Evolutionary conservation across 208 protist genomes (phyloP), one percentile per base, ranked within the genome.

Genomic region (Leishmania turanica): DNA sequence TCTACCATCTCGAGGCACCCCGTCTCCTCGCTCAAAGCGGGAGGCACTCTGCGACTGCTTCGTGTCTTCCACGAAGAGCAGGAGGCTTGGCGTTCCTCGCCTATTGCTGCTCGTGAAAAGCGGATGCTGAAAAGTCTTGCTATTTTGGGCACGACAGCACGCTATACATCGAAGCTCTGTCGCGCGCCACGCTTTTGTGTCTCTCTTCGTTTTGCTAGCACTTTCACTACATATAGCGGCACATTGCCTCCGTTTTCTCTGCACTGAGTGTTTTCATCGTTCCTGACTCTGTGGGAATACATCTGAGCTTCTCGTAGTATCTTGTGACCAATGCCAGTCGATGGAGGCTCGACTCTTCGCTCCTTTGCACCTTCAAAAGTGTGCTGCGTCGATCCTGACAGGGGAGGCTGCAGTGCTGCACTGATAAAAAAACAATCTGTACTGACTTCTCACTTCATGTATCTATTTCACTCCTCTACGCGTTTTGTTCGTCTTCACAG

Each of bases 401-500:
- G 40, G 65, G 40, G 54, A 73, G 27, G 3, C 17, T 31, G 3
- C 45, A 53, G 69, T 31, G 27, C 69, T 73, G 49, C 69, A 17
- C 69, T 45, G 8, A 71, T 17, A 42, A 47, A 71, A 54, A 73
- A 47, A 37, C 24, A 6, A 21, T 54, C 45, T 54, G 9, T 5
- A 53, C 27, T 31, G 66, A 45, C n/a, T 51, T 73, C 19, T 40
- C 37, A 45, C 40, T 53, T 73, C 45, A 54, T 73, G 40, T 73
- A 34, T 37, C 45, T 73, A 51, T 19, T 37, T 45, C n/a, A 54
- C 51, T 75, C n/a, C 56, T 64, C 37, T 64, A 34, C 24, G 51
- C 65, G 27, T 69, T 66, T 68, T 75, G 60, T 62, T n/a, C 45
- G 54, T 68, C 21, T 65, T 49, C n/a, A 34, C 40, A 54, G 45